Percentiles rank a stretch among this genome's conserved stretches.
Evolutionary conservation across 2,329 filamentous ascomycete species (phyloP).

Genomic region (Aspergillus sp.): DNA sequence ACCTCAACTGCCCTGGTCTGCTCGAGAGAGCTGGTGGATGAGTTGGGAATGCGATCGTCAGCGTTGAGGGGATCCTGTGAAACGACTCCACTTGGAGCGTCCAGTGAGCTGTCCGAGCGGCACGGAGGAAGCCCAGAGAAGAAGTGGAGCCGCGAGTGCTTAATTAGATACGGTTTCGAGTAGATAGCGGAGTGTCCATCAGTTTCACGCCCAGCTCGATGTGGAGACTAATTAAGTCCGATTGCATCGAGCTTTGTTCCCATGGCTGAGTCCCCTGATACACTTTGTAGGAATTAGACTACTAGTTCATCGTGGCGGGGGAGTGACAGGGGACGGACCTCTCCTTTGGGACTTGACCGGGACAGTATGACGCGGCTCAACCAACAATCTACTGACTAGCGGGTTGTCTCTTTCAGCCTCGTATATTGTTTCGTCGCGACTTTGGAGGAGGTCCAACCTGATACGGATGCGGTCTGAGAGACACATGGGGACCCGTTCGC

Average conservation of each 20-base stretch:
- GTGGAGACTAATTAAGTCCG: background rate
- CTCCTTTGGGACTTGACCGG: background rate
- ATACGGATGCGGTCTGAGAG: background rate
- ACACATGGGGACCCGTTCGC: background rate
- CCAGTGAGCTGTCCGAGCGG: slow-evolving; percentile 4
- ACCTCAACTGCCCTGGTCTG: background rate
- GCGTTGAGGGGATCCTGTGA: slow-evolving; percentile 3
- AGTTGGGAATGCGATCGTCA: slow-evolving; percentile 6
- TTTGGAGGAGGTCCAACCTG: background rate
- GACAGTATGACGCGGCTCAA: background rate
- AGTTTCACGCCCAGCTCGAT: background rate
- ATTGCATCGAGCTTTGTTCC: no score
- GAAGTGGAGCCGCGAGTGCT: slow-evolving; percentile 4
- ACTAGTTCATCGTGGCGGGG: no score
- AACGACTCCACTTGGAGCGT: background rate
- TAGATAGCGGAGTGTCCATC: slow-evolving; percentile 2
- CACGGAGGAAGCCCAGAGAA: slow-evolving; percentile 8
- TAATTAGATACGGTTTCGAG: slow-evolving; percentile 6
- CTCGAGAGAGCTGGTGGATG: background rate
- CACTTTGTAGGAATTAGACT: no score
- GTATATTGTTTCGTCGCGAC: background rate
- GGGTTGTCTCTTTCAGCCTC: background rate
- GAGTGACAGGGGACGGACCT: background rate
- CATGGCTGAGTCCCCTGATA: no score
- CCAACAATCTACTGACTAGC: background rate